A percentile compares a stretch with the other conserved stretches of the same genome.
Conservation (phyloP, 345 rosid genomes). For the Aethionema arabicum region DNA sequence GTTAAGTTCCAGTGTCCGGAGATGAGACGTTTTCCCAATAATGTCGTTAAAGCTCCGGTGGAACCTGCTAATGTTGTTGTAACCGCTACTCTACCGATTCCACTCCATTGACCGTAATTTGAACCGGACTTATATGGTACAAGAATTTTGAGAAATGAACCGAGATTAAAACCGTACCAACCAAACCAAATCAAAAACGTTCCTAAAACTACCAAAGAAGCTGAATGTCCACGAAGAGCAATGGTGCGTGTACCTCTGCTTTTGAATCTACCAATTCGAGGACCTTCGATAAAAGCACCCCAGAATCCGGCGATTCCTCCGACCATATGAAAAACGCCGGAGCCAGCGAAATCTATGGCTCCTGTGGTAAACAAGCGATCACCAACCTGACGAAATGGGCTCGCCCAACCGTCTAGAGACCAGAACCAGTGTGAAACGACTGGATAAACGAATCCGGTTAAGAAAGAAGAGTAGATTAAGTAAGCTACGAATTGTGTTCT, state of each 20-base stretch:
- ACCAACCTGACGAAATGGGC: constrained; percentile 18
- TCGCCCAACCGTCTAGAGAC: constrained; percentile 36
- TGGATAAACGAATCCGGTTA: constrained; percentile 38
- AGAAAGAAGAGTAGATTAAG: constrained; percentile 31
- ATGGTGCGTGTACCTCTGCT: not conserved
- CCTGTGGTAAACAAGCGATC: constrained; percentile 27
- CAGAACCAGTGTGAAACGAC: constrained; percentile 38
- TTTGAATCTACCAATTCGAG: constrained; percentile 6
- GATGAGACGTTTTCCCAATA: constrained; percentile 51
- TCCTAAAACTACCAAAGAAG: not conserved
- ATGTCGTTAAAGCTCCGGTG: constrained; percentile 60
- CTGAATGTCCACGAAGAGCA: constrained; percentile 5
- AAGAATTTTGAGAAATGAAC: constrained; percentile 44
- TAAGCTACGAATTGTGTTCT: constrained; percentile 68
- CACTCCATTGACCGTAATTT: constrained; percentile 69
- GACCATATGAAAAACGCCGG: constrained; percentile 5
- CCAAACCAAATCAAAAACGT: not conserved
- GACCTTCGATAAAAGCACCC: constrained; percentile 6
- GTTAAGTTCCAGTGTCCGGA: constrained; percentile 61
- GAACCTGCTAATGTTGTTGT: constrained; percentile 66
- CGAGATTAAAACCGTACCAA: constrained; percentile 70
- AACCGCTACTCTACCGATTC: constrained; percentile 59
- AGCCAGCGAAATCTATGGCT: constrained; percentile 35
- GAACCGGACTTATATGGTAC: constrained; percentile 23
- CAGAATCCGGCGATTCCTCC: constrained; percentile 40